These are phyloP conservation scores for Leishmania tarentolae DNA, from an alignment of 208 protist genomes.

Conservation along the genomic window DNA sequence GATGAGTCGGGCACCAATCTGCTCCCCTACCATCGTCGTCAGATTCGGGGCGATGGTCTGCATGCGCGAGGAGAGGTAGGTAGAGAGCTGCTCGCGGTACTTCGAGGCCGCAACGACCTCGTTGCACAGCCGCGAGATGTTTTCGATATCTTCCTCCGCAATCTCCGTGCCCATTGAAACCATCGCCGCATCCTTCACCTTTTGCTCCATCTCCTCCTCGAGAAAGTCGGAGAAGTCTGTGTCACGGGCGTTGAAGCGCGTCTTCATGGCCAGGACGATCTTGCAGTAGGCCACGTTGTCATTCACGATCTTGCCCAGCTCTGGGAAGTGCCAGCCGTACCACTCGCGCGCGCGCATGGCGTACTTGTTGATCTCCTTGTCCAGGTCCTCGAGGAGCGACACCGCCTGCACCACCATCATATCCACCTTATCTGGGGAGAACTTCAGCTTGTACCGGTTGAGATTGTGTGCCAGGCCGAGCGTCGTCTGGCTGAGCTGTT, in stretches of 20 bases:
- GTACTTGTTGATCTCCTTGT: constrained; percentile 99
- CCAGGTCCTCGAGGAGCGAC: constrained; percentile 98
- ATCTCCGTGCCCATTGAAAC: constrained; percentile 99
- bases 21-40: constrained; percentile 97
- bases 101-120: constrained; percentile 93
- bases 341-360: constrained; percentile 99
- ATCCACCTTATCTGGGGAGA: constrained; percentile 99
- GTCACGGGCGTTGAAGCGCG: constrained; percentile 89
- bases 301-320: constrained; percentile 97
- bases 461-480: constrained; percentile 99
- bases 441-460: constrained; percentile 99
- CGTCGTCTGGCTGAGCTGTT: constrained; percentile 94
- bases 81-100: constrained; percentile 94
- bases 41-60: constrained; percentile 99
- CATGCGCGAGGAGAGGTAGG: constrained; percentile 98
- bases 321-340: constrained; percentile 99
- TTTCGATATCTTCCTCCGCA: constrained; percentile 94
- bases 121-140: constrained; percentile 93
- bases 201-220: constrained; percentile 94
- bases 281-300: constrained; percentile 98
- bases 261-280: constrained; percentile 91
- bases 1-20: constrained; percentile 98
- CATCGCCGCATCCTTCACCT: constrained; percentile 96
- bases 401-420: constrained; percentile 99
- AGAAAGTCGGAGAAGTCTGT: constrained; percentile 96